Conservation (phyloP, 176 grass and related monocot species). For the Sorghum bicolor region Sorghum_bicolor_NCBIv3 NC_012875.2:6139001-6139500, state of each 20-base stretch:
- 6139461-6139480: not conserved
- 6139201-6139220: not conserved
- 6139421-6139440: not conserved
- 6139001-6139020: not conserved
- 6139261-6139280: constrained; percentile 41
- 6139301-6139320: constrained; percentile 45
- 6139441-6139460: not conserved
- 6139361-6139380: not conserved
- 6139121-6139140: constrained; percentile 42
- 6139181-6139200: constrained; percentile 45
- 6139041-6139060: constrained; percentile 59
- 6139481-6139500: not conserved
- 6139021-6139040: not conserved
- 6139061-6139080: constrained; percentile 76
- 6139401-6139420: not conserved
- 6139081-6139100: constrained; percentile 39
- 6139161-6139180: constrained; percentile 58
- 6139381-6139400: not conserved
- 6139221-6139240: not conserved
- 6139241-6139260: not conserved
- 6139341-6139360: not conserved
- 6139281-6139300: constrained; percentile 79
- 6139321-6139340: constrained; percentile 60
- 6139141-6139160: constrained; percentile 58
- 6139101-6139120: constrained; percentile 26